Percentiles rank a stretch among this genome's conserved stretches.
phyloP scores from a whole-genome alignment of 306 rosid species.

The barrel medic (Medicago truncatula) region DNA sequence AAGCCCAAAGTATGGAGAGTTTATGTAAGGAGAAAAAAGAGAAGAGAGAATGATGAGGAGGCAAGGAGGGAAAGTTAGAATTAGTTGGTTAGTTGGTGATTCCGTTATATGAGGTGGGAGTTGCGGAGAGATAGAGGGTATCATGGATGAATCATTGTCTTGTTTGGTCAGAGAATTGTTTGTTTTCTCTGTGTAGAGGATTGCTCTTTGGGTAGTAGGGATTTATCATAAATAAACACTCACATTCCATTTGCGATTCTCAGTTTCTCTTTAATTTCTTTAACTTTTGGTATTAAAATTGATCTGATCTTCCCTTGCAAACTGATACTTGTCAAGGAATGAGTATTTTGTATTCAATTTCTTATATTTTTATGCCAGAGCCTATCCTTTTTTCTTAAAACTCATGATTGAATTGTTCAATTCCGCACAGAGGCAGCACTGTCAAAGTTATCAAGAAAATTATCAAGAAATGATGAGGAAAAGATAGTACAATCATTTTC shows the following conservation, averaged over 20 bases:
- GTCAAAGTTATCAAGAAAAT: conserved; percentile 54
- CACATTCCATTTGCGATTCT: not conserved
- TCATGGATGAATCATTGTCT: not conserved
- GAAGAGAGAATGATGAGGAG: not conserved
- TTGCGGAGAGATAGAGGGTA: conserved; percentile 2
- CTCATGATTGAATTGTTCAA: conserved; percentile 41
- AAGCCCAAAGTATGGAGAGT: not conserved
- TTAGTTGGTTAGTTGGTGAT: not conserved
- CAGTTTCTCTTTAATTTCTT: not conserved
- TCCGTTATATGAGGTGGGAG: not conserved
- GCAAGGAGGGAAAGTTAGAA: not conserved
- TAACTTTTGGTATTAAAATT: not conserved
- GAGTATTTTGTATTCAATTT: conserved; percentile 21
- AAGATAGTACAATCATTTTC: conserved; percentile 73
- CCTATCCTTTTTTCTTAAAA: not conserved
- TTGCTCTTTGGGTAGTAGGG: not conserved
- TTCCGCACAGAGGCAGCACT: conserved; percentile 52
- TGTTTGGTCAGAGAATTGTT: not conserved
- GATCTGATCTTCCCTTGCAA: conserved; percentile 28
- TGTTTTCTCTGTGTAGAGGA: not conserved
- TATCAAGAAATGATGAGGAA: conserved; percentile 64
- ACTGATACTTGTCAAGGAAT: not conserved
- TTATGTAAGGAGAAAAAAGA: not conserved
- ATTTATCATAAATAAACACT: not conserved
- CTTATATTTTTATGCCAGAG: not conserved